Conservation (phyloP, 2,329 filamentous ascomycete species). For the Hypoxylon sp. region DNA sequence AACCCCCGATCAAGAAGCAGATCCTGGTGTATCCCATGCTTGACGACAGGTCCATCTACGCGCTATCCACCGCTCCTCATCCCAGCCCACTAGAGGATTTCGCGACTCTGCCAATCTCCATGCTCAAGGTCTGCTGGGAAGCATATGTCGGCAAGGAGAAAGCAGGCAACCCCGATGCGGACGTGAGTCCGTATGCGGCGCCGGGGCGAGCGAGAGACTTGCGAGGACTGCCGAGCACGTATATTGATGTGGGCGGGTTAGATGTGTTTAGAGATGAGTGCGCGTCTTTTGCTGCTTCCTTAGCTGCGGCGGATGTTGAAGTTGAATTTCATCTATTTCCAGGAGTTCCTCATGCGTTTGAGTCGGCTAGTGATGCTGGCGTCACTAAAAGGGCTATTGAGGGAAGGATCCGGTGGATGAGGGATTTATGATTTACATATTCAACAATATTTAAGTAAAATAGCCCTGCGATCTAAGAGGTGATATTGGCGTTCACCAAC, state of each 20-base stretch:
- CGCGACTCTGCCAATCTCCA: conserved; percentile 28
- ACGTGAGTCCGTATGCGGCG: conserved; percentile 47
- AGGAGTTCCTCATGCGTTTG: conserved; percentile 50
- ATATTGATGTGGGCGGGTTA: conserved; percentile 50
- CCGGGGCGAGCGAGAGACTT: conserved; percentile 48
- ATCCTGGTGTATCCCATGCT: conserved; percentile 56
- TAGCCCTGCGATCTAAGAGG: too few species aligned
- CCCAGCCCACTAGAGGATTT: conserved; percentile 34
- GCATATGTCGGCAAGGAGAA: conserved; percentile 43
- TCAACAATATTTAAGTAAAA: not conserved
- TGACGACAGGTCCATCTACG: conserved; percentile 48
- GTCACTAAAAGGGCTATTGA: conserved; percentile 38
- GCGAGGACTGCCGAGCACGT: conserved; percentile 48
- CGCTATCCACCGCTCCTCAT: not conserved
- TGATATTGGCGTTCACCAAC: too few species aligned
- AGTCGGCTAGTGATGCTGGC: conserved; percentile 30
- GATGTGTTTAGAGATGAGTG: conserved; percentile 51
- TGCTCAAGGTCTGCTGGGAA: conserved; percentile 42
- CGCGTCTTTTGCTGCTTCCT: conserved; percentile 44
- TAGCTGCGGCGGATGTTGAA: conserved; percentile 45
- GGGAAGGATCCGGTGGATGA: conserved; percentile 36
- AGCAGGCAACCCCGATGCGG: conserved; percentile 37
- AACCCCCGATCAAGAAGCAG: conserved; percentile 52
- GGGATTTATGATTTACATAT: conserved; percentile 27
- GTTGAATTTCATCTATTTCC: conserved; percentile 52